Base-by-base conservation (phyloP, 768 basidiomycete species). In the Tulasnella sp. region DNA sequence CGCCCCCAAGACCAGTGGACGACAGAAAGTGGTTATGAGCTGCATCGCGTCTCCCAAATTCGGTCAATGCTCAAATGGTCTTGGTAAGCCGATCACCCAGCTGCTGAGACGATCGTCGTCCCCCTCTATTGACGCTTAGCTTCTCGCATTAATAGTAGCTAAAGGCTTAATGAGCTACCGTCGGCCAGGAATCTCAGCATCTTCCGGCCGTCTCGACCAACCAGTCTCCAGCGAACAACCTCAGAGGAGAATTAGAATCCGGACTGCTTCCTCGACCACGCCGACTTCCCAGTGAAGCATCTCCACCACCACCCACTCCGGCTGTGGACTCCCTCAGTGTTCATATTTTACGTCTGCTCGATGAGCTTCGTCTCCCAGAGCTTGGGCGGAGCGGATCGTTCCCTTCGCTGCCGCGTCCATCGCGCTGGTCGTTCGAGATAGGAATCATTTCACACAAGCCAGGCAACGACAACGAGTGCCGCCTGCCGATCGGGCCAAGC, bases 401-500 rank as follows among this genome's bases (percentile, higher is more conserved):
- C 72, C 72, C n/a, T 72, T 72, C 9, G 79, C 72, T n/a, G 46
- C 48, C 20, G 50, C 77, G 6, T 54, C 50, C 50, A 69, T 72
- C 20, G 72, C 46, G 22, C 42, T 75, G 16, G 24, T 75, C 28
- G 42, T n/a, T 73, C 9, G 42, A 42, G 8, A 8, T 34, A 22
- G 72, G 28, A 20, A 28, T 80, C 3, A 34, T 48, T 37, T 73
- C 7, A 37, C 42, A n/a, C 41, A 50, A 48, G 22, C 24, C 50
- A 2, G 37, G 28, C 4, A 34, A 18, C 11, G 41, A 78, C 50
- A 48, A 46, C 20, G 69, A 72, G 37, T 28, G 28, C 18, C 28
- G 77, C 20, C 79, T 72, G 7, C 79, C 79, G 4, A 40, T 46
- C 37, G 72, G 74, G 37, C 42, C 41, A 11, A 50, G 72, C 28